Evolutionary conservation across 2,329 filamentous ascomycete species (phyloP).

Genomic region (Aspergillus sp.): DNA sequence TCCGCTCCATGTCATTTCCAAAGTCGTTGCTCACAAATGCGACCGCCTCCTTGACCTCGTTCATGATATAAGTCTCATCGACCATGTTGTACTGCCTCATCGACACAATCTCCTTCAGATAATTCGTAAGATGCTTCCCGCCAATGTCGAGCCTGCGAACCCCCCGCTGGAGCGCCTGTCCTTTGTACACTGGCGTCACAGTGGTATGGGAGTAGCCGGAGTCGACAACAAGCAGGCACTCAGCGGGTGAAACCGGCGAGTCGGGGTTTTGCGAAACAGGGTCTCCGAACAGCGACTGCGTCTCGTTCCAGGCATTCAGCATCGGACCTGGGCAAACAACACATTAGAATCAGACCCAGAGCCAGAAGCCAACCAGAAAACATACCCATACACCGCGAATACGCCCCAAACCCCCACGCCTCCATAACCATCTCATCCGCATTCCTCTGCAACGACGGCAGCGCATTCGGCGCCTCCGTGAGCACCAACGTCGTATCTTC

Average conservation of each 20-base stretch:
- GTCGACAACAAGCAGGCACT: slow-evolving; percentile 81
- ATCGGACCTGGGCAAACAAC: slow-evolving; percentile 47
- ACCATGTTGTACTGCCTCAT: slow-evolving; percentile 91
- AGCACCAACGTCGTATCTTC: slow-evolving; percentile 74
- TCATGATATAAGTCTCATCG: slow-evolving; percentile 86
- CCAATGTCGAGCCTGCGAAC: slow-evolving; percentile 81
- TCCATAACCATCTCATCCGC: slow-evolving; percentile 97
- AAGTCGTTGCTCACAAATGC: slow-evolving; percentile 80
- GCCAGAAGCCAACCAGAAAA: neutral
- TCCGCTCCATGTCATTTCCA: slow-evolving; percentile 63
- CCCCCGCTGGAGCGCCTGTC: slow-evolving; percentile 68
- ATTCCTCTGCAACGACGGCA: slow-evolving; percentile 73
- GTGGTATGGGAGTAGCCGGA: slow-evolving; percentile 90
- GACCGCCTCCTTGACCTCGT: slow-evolving; percentile 86
- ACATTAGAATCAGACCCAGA: neutral
- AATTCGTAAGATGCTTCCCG: slow-evolving; percentile 87
- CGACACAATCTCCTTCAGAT: slow-evolving; percentile 80
- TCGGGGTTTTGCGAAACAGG: slow-evolving; percentile 37
- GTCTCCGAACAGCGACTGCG: slow-evolving; percentile 59
- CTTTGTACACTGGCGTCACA: slow-evolving; percentile 74
- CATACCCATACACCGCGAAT: slow-evolving; percentile 64
- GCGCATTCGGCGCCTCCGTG: slow-evolving; percentile 74
- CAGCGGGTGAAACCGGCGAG: slow-evolving; percentile 47
- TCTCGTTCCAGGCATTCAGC: slow-evolving; percentile 74
- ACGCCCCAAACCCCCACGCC: slow-evolving; percentile 85